Base-by-base conservation (phyloP, 805 yeast genomes). In the Ogataea pignaliae region DNA sequence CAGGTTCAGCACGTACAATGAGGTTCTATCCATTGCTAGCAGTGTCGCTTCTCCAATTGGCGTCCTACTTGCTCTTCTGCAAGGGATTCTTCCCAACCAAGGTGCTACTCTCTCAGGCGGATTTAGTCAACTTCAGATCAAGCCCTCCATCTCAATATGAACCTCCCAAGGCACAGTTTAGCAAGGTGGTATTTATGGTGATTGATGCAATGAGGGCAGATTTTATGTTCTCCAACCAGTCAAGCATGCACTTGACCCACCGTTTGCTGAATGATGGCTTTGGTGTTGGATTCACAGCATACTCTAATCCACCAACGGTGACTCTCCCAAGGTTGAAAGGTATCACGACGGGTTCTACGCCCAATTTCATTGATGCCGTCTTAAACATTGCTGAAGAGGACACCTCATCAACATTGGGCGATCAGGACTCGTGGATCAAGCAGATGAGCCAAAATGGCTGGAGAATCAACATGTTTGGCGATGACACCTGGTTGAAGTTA, bases 401-500 rank as follows among this genome's bases (percentile, higher is more conserved):
- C 49, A 81, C 81, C 32, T 68, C 78, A 1, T 76, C 89, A 0
- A 77, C 81, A 2, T 61, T 90, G 38, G 73, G 78, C 0, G 77
- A 74, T 40, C 95, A 85, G 50, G 99, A 93, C 60, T 85, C 93
- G 28, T 89, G 97, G 97, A 61, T 90, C 10, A 71, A 71, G 31
- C 98, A 93, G 58, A 71, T 89, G 64, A 43, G 54, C 11, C 14
- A 38, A 36, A 59, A 59, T 4, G 62, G 61, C 28, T 72, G 72
- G 59, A 70, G 57, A 16, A 68, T 93, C 28, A 85, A 89, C 58
- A 87, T 93, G 76, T 91, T 76, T 68, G 99, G 99, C 29, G 99
- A 93, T 64, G 99, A 93, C 60, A 93, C 99, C 1, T 93, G 99
- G 99, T 64, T 90, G 49, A 90, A 88, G 58, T 70, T 93, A 39